Conservation (phyloP, 2,329 filamentous ascomycete species). For the Sclerotiophoma versabilis region DNA sequence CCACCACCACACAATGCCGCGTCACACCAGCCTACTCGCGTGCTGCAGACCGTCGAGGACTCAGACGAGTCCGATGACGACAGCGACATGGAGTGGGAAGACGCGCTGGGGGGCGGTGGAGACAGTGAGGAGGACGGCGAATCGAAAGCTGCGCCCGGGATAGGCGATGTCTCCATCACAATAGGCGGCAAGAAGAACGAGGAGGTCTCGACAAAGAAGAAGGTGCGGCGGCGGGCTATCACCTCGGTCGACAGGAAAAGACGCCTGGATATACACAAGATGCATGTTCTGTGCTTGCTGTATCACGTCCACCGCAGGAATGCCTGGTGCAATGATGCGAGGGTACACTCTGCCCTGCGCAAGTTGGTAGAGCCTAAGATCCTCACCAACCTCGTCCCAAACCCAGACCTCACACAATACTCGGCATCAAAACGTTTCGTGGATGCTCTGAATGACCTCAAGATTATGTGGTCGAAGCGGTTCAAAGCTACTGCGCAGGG, state of each 20-base stretch:
- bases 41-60: constrained; percentile 49
- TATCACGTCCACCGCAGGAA: constrained; percentile 81
- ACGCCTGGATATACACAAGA: constrained; percentile 82
- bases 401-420: constrained; percentile 73
- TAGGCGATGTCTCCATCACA: constrained; percentile 52
- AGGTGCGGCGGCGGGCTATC: constrained; percentile 58
- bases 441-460: constrained; percentile 75
- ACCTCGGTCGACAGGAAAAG: constrained; percentile 64
- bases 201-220: constrained; percentile 43
- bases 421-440: constrained; percentile 78
- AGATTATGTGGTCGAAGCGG: constrained; percentile 70
- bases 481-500: constrained; percentile 71
- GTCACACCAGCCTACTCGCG: constrained; percentile 32
- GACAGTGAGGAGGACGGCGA: constrained; percentile 32
- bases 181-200: constrained; percentile 44
- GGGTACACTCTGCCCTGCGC: constrained; percentile 64
- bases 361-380: constrained; percentile 71
- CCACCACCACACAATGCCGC: constrained; percentile 11
- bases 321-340: constrained; percentile 82
- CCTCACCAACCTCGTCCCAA: constrained; percentile 72
- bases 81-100: constrained; percentile 69
- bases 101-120: constrained; percentile 48
- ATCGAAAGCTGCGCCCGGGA: constrained; percentile 38
- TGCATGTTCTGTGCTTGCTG: constrained; percentile 83
- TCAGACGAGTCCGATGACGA: constrained; percentile 65